Percentiles rank a stretch among this genome's conserved stretches.
phyloP scores from a whole-genome alignment of 306 rosid genomes.

The Vigna nakashimae region DNA sequence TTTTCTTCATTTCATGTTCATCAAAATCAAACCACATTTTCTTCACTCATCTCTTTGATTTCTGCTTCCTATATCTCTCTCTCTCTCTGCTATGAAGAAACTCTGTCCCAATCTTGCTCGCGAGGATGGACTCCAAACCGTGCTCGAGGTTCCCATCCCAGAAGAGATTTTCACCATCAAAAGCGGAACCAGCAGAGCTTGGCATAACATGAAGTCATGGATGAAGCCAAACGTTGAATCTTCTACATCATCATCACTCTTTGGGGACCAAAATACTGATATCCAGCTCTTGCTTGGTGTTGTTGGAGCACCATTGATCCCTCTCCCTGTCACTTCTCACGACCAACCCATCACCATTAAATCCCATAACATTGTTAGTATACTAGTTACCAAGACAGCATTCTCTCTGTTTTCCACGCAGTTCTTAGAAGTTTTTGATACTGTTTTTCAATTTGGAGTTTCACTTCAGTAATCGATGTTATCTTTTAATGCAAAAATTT shows the following conservation, averaged over 20 bases:
- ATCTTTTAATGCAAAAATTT: background rate
- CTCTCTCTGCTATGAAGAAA: slow-evolving; percentile 66
- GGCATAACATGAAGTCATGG: slow-evolving; percentile 90
- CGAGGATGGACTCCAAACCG: slow-evolving; percentile 88
- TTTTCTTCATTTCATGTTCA: background rate
- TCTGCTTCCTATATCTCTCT: background rate
- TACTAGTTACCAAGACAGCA: background rate
- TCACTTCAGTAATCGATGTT: background rate
- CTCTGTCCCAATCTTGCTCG: slow-evolving; percentile 83
- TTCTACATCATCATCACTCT: slow-evolving; percentile 46
- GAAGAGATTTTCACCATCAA: slow-evolving; percentile 76
- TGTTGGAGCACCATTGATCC: slow-evolving; percentile 86
- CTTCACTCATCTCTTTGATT: background rate
- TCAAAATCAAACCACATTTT: background rate
- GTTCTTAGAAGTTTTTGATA: background rate
- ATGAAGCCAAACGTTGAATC: slow-evolving; percentile 61
- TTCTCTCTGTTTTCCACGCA: background rate
- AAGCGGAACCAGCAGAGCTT: slow-evolving; percentile 50
- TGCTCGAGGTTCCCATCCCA: slow-evolving; percentile 90
- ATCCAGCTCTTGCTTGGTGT: slow-evolving; percentile 83
- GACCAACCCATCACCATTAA: slow-evolving; percentile 66
- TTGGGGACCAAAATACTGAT: slow-evolving; percentile 65
- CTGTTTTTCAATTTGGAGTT: background rate
- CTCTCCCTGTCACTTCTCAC: slow-evolving; percentile 62
- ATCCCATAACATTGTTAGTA: slow-evolving; percentile 72